Percentiles rank a stretch among this genome's conserved stretches.
These are phyloP conservation scores for Cerioporus squamosus DNA, from an alignment of 1,284 basidiomycete genomes.

Conservation along the genomic window DNA sequence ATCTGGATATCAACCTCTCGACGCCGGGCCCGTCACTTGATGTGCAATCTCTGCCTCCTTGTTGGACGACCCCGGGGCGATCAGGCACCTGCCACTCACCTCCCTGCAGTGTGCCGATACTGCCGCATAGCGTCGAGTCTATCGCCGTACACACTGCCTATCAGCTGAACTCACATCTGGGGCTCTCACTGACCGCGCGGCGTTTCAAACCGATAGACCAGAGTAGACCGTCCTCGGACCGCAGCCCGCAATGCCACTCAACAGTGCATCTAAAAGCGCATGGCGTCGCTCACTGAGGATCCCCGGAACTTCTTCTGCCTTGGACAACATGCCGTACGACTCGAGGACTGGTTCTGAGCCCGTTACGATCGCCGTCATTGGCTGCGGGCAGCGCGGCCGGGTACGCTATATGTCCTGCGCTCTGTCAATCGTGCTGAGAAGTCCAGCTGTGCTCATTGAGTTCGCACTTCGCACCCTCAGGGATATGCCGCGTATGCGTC, in stretches of 20 bases:
- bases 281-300: slow-evolving; percentile 23
- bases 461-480: slow-evolving; percentile 43
- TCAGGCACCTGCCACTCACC: slow-evolving; percentile 14
- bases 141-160: not conserved
- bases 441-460: not conserved
- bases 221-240: not conserved
- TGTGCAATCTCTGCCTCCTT: slow-evolving; percentile 10
- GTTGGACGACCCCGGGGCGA: slow-evolving; percentile 16
- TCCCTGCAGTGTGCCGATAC: slow-evolving; percentile 8
- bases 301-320: slow-evolving; percentile 6
- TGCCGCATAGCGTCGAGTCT: not conserved
- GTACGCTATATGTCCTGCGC: slow-evolving; percentile 41
- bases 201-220: not conserved
- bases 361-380: slow-evolving; percentile 59
- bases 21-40: not conserved
- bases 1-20: not conserved
- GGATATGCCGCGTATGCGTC: slow-evolving; percentile 70
- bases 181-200: not conserved
- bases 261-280: slow-evolving; percentile 23
- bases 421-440: not conserved
- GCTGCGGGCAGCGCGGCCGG: slow-evolving; percentile 82
- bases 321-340: slow-evolving; percentile 31
- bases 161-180: slow-evolving; percentile 2
- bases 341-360: slow-evolving; percentile 31
- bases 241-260: slow-evolving; percentile 22